These are phyloP conservation scores for Colletotrichum camelliae DNA, from an alignment of 2,329 filamentous ascomycete species.

Conservation along the genomic window DNA sequence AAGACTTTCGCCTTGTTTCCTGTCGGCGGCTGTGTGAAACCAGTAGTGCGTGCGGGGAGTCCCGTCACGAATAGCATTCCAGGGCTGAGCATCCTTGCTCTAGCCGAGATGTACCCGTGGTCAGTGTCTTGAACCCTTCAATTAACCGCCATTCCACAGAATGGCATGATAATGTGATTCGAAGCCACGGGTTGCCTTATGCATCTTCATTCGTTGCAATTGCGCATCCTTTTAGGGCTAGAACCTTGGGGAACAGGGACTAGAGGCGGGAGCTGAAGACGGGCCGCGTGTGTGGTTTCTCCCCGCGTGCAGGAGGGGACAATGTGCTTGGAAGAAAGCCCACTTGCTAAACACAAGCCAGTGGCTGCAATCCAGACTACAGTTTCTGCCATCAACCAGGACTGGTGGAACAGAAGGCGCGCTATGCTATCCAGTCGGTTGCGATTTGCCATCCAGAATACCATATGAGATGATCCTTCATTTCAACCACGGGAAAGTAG, in stretches of 20 bases:
- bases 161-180: neutral
- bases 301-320: neutral
- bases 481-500: neutral
- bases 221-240: neutral
- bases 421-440: neutral
- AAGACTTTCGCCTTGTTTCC: neutral
- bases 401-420: neutral
- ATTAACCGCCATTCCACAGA: neutral
- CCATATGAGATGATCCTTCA: neutral
- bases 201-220: neutral
- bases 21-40: neutral
- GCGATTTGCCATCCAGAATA: neutral
- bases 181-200: neutral
- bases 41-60: neutral
- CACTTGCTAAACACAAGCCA: neutral
- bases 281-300: neutral
- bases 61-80: neutral
- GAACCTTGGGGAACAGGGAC: neutral
- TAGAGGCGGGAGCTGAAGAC: neutral
- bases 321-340: neutral
- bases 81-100: neutral
- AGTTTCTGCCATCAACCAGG: neutral
- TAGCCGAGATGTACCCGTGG: neutral
- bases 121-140: neutral
- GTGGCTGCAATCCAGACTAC: neutral